Conservation (phyloP, 164 flowering plant genomes). For the Nelumbo lutea region DNA sequence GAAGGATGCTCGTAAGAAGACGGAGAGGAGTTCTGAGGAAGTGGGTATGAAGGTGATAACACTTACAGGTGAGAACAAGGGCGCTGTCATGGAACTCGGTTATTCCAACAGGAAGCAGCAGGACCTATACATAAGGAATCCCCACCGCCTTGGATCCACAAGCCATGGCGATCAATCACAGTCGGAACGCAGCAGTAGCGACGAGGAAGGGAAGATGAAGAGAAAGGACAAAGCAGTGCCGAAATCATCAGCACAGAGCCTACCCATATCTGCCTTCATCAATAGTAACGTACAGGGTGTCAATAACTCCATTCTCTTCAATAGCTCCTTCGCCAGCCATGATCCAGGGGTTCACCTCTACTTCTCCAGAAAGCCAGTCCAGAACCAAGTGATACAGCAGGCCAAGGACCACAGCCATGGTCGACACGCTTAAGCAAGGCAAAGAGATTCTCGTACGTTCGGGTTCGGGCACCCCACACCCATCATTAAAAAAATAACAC, state of each 20-base stretch:
- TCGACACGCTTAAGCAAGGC: background rate
- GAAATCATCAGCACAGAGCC: background rate
- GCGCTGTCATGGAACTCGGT: conserved; percentile 57
- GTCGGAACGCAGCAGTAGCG: conserved; percentile 11
- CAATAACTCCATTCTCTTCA: conserved; percentile 41
- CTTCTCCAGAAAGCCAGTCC: conserved; percentile 28
- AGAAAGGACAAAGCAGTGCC: conserved; percentile 9
- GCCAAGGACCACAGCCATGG: background rate
- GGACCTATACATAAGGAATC: conserved; percentile 5
- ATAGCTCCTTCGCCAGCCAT: conserved; percentile 27
- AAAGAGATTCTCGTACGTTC: too few species aligned
- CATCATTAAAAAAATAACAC: too few species aligned
- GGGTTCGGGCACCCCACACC: too few species aligned
- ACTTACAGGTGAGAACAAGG: conserved; percentile 64
- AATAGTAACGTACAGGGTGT: conserved; percentile 62
- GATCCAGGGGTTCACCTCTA: conserved; percentile 52
- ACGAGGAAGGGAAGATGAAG: background rate
- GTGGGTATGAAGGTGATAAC: conserved; percentile 37
- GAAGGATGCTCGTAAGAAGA: conserved; percentile 17
- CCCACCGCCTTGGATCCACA: background rate
- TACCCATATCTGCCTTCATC: conserved; percentile 30
- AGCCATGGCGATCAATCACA: background rate
- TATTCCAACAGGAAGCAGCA: conserved; percentile 14
- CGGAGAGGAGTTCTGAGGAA: conserved; percentile 25
- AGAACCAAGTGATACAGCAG: background rate